Conservation (phyloP, 2,329 filamentous ascomycete genomes). For the Fusarium citri region DNA sequence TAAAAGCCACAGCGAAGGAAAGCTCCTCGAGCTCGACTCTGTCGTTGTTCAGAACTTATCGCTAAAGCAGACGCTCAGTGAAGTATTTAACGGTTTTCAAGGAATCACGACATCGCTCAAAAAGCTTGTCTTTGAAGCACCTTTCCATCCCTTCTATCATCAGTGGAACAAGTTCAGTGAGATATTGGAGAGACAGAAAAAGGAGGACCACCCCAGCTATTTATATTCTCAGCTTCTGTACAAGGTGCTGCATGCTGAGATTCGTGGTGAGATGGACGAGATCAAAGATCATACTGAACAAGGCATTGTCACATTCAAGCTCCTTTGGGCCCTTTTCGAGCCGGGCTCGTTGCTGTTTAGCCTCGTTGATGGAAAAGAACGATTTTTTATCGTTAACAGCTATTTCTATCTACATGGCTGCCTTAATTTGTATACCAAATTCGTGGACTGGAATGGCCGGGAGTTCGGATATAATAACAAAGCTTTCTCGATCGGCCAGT, state of each 20-base stretch:
- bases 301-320: not conserved
- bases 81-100: not conserved
- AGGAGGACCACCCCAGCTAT: not conserved
- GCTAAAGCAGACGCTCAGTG: not conserved
- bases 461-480: not conserved
- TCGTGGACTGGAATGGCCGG: not conserved
- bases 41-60: not conserved
- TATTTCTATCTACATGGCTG: not conserved
- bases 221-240: not conserved
- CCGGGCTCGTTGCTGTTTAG: not conserved
- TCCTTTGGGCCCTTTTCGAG: not conserved
- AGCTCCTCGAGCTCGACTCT: not conserved
- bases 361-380: not conserved
- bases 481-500: not conserved
- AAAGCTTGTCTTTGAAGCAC: not conserved
- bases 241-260: not conserved
- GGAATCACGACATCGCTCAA: not conserved
- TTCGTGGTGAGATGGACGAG: not conserved
- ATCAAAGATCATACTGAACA: not conserved
- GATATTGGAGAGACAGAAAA: not conserved
- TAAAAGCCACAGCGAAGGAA: not conserved
- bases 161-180: not conserved
- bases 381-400: not conserved
- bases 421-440: not conserved
- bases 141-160: not conserved